A percentile compares a stretch with the other conserved stretches of the same genome.
Conservation (phyloP, 257 asterid genomes). For the Fraxinus pennsylvanica region DNA sequence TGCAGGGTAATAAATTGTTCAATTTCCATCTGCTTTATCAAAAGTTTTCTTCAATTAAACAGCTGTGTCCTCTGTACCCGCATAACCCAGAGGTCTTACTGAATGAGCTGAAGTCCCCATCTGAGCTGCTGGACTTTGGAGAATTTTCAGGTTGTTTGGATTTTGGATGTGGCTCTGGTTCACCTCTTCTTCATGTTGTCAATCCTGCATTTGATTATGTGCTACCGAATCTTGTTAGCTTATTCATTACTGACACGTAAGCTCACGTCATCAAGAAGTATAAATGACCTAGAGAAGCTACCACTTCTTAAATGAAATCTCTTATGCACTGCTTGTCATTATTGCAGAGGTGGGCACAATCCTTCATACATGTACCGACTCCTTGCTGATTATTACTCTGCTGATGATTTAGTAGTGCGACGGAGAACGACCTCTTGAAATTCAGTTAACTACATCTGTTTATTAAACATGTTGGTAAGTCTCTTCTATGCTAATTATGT, state of each 20-base stretch:
- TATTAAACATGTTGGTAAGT: slow-evolving; percentile 46
- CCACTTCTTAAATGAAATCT: not conserved
- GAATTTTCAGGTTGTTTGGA: slow-evolving; percentile 94
- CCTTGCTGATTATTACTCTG: slow-evolving; percentile 93
- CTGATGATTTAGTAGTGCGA: slow-evolving; percentile 75
- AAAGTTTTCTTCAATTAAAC: slow-evolving; percentile 31
- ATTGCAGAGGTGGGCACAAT: slow-evolving; percentile 88
- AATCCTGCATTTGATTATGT: slow-evolving; percentile 98
- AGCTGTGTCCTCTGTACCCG: slow-evolving; percentile 93
- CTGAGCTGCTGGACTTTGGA: slow-evolving; percentile 94
- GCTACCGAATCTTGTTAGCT: slow-evolving; percentile 89
- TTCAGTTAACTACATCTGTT: slow-evolving; percentile 28
- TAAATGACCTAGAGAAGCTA: slow-evolving; percentile 18
- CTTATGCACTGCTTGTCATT: not conserved
- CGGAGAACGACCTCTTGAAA: slow-evolving; percentile 64
- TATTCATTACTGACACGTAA: slow-evolving; percentile 94
- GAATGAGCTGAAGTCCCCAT: slow-evolving; percentile 91
- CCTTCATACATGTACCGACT: slow-evolving; percentile 94
- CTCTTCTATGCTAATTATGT: slow-evolving; percentile 12
- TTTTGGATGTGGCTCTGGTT: slow-evolving; percentile 73
- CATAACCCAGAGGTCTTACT: slow-evolving; percentile 95
- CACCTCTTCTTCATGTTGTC: slow-evolving; percentile 83
- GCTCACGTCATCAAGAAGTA: slow-evolving; percentile 34
- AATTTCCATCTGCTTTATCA: slow-evolving; percentile 21
- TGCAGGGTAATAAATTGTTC: slow-evolving; percentile 19